A percentile compares a stretch with the other conserved stretches of the same genome.
phyloP scores from a whole-genome alignment of 2,329 filamentous ascomycete genomes.

The Cercospora janseana region DNA sequence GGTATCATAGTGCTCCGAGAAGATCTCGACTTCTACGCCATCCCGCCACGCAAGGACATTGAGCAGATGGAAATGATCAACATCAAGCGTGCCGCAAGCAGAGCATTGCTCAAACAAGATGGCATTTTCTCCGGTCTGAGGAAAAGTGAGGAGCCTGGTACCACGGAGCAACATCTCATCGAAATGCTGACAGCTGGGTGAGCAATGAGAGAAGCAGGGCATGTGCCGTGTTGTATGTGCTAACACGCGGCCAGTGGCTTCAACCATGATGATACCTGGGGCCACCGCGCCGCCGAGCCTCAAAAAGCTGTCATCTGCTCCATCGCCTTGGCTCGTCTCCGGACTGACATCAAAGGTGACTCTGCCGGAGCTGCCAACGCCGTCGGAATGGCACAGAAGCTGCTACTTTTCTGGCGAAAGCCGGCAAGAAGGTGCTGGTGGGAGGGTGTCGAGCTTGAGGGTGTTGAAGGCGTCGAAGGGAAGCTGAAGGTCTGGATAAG shows the following conservation, averaged over 20 bases:
- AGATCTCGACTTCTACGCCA: slow-evolving; percentile 95
- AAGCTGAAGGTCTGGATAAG: slow-evolving; percentile 97
- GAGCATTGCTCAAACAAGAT: slow-evolving; percentile 80
- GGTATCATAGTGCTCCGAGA: slow-evolving; percentile 96
- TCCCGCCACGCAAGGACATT: slow-evolving; percentile 82
- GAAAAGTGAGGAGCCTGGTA: slow-evolving; percentile 92
- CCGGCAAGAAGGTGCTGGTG: slow-evolving; percentile 96
- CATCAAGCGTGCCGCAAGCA: slow-evolving; percentile 87
- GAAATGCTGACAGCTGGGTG: slow-evolving; percentile 99
- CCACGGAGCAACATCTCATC: slow-evolving; percentile 95
- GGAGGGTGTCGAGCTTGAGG: slow-evolving; percentile 90
- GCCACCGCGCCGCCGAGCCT: slow-evolving; percentile 93
- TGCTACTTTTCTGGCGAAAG: slow-evolving; percentile 96
- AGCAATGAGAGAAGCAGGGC: slow-evolving; percentile 36
- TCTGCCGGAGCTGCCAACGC: slow-evolving; percentile 70
- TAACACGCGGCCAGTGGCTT: slow-evolving; percentile 66
- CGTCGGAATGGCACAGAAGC: slow-evolving; percentile 97
- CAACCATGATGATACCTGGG: slow-evolving; percentile 93
- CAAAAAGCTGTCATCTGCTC: slow-evolving; percentile 99
- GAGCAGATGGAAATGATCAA: slow-evolving; percentile 88
- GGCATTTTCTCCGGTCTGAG: slow-evolving; percentile 95
- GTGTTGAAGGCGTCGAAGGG: slow-evolving; percentile 86
- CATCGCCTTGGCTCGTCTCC: slow-evolving; percentile 84
- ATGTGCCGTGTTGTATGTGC: neutral
- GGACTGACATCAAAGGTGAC: slow-evolving; percentile 72